A percentile compares a stretch with the other conserved stretches of the same genome.
These are phyloP conservation scores for Podospora australis DNA, from an alignment of 495 filamentous ascomycete genomes.

Conservation along the genomic window DNA sequence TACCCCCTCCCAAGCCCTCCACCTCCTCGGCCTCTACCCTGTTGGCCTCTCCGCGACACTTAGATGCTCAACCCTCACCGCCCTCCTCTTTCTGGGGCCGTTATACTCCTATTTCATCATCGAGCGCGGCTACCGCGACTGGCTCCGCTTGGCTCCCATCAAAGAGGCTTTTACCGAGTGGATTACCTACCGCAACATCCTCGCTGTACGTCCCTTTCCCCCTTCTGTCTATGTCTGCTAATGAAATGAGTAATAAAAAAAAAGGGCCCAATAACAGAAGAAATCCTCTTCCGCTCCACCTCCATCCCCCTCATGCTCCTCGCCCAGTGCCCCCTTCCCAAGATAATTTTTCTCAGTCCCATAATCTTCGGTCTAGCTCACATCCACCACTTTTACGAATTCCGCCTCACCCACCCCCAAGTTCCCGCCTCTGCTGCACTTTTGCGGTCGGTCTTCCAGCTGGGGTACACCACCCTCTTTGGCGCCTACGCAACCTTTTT, in stretches of 20 bases:
- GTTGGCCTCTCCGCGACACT: conserved; percentile 54
- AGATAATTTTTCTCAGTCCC: conserved; percentile 71
- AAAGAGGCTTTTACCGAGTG: conserved; percentile 32
- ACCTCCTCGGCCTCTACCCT: conserved; percentile 70
- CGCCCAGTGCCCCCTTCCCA: conserved; percentile 50
- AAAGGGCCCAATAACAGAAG: conserved; percentile 85
- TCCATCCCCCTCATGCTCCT: conserved; percentile 76
- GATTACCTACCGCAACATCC: conserved; percentile 52
- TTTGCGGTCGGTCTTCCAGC: conserved; percentile 70
- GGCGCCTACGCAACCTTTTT: conserved; percentile 87
- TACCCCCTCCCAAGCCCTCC: conserved; percentile 48
- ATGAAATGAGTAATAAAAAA: not conserved
- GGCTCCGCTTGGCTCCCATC: conserved; percentile 41
- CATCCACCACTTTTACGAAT: conserved; percentile 95
- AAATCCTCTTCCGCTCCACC: conserved; percentile 83
- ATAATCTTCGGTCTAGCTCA: conserved; percentile 94
- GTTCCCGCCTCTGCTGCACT: conserved; percentile 53
- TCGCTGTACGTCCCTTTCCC: conserved; percentile 34
- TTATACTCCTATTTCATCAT: conserved; percentile 69
- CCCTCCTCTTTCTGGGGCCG: conserved; percentile 76
- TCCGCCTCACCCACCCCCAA: conserved; percentile 70
- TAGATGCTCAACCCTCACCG: conserved; percentile 57
- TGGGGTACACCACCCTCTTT: conserved; percentile 89
- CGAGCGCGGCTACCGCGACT: conserved; percentile 63
- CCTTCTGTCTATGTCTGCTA: not conserved